These are phyloP conservation scores for Somion occarium DNA, from an alignment of 1,284 basidiomycete genomes.

Conservation along the genomic window DNA sequence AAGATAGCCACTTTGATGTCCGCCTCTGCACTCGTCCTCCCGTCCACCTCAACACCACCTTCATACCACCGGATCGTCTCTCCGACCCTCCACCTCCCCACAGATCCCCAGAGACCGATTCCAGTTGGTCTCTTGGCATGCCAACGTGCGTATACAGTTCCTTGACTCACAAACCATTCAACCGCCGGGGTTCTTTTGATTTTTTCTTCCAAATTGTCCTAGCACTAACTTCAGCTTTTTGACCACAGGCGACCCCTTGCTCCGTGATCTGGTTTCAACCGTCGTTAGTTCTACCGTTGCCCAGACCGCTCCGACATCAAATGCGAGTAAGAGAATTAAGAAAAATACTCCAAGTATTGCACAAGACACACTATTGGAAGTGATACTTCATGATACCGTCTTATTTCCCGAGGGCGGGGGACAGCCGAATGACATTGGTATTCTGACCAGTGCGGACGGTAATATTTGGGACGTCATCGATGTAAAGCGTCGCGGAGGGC, in stretches of 20 bases:
- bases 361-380: slow-evolving; percentile 46
- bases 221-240: too few species aligned
- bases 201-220: too few species aligned
- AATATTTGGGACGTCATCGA: slow-evolving; percentile 61
- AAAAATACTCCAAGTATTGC: slow-evolving; percentile 50
- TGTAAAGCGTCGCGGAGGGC: slow-evolving; percentile 66
- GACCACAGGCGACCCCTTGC: slow-evolving; percentile 57
- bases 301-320: slow-evolving; percentile 34
- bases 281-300: slow-evolving; percentile 45
- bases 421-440: slow-evolving; percentile 78
- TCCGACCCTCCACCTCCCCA: slow-evolving; percentile 47
- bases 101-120: slow-evolving; percentile 43
- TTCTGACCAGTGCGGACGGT: slow-evolving; percentile 42
- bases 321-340: slow-evolving; percentile 43
- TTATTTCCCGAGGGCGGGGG: slow-evolving; percentile 89
- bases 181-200: too few species aligned
- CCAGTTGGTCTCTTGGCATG: slow-evolving; percentile 72
- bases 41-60: slow-evolving; percentile 38
- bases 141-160: slow-evolving; percentile 49
- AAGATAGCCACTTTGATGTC: too few species aligned
- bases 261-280: slow-evolving; percentile 48
- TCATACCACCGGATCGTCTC: slow-evolving; percentile 65
- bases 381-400: slow-evolving; percentile 79
- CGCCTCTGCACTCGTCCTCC: slow-evolving; percentile 25
- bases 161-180: slow-evolving; percentile 11